Conservation (phyloP, 1,284 basidiomycete genomes). For the Violaceomyces palustris region DNA sequence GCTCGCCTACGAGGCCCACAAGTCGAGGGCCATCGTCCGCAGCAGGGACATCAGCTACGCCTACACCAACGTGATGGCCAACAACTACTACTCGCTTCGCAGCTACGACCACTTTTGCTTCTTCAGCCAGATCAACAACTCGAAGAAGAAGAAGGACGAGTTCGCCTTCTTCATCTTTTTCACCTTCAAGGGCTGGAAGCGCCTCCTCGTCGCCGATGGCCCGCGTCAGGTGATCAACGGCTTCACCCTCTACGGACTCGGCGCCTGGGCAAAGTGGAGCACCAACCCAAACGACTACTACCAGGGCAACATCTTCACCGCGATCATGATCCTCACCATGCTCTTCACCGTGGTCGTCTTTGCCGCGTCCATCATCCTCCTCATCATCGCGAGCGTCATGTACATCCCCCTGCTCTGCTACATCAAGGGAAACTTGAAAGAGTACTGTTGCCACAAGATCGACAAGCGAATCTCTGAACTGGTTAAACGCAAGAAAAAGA, state of each 20-base stretch:
- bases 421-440: slow-evolving; percentile 90
- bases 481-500: slow-evolving; percentile 84
- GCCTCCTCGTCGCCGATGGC: slow-evolving; percentile 85
- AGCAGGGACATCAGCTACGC: slow-evolving; percentile 80
- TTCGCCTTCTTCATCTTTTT: slow-evolving; percentile 99
- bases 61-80: slow-evolving; percentile 78
- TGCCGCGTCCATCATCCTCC: slow-evolving; percentile 71
- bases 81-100: slow-evolving; percentile 64
- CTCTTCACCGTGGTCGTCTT: slow-evolving; percentile 87
- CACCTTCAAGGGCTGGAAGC: slow-evolving; percentile 97
- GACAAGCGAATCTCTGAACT: slow-evolving; percentile 92
- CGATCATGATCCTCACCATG: slow-evolving; percentile 77
- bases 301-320: slow-evolving; percentile 64
- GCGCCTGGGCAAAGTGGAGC: slow-evolving; percentile 67
- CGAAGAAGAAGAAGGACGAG: slow-evolving; percentile 91
- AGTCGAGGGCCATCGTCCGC: slow-evolving; percentile 84
- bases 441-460: slow-evolving; percentile 97
- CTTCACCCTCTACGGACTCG: slow-evolving; percentile 86
- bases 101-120: slow-evolving; percentile 97
- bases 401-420: slow-evolving; percentile 90
- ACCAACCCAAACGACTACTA: slow-evolving; percentile 64
- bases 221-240: slow-evolving; percentile 96
- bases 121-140: slow-evolving; percentile 91
- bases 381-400: slow-evolving; percentile 76
- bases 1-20: slow-evolving; percentile 83